These are phyloP conservation scores for Syncephalastrum contaminatum DNA, from an alignment of 371 early-diverging fungal species.

Conservation along the genomic window DNA sequence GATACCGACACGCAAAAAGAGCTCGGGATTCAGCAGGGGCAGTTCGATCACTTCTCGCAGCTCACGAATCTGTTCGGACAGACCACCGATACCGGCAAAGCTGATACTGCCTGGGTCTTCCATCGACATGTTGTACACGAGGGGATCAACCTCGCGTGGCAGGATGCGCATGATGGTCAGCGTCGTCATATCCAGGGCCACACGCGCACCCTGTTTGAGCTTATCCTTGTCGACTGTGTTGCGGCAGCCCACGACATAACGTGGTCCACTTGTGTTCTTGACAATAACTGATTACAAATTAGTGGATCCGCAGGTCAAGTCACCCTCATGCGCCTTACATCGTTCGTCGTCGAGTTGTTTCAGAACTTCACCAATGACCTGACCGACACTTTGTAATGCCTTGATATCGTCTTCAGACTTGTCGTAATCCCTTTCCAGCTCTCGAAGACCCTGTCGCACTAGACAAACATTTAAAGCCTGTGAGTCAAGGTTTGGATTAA, in stretches of 20 bases:
- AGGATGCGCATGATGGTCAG: slow-evolving; percentile 99
- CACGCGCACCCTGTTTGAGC: slow-evolving; percentile 94
- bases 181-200: slow-evolving; percentile 99
- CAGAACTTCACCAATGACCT: slow-evolving; percentile 99
- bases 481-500: slow-evolving; percentile 3
- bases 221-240: slow-evolving; percentile 92
- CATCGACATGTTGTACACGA: slow-evolving; percentile 98
- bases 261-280: slow-evolving; percentile 97
- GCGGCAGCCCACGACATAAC: slow-evolving; percentile 99
- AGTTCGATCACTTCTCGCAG: slow-evolving; percentile 98
- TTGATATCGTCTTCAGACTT: slow-evolving; percentile 99
- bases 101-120: slow-evolving; percentile 96
- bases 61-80: slow-evolving; percentile 97
- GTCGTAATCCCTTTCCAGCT: slow-evolving; percentile 85
- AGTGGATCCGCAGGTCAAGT: not conserved
- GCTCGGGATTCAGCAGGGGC: slow-evolving; percentile 98
- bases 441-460: slow-evolving; percentile 87
- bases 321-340: slow-evolving; percentile 57
- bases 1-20: slow-evolving; percentile 98
- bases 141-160: slow-evolving; percentile 99
- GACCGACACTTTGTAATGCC: slow-evolving; percentile 98
- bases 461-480: slow-evolving; percentile 10
- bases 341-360: slow-evolving; percentile 98
- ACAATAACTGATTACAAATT: slow-evolving; percentile 81
- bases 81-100: slow-evolving; percentile 98